Evolutionary conservation across 2,329 filamentous ascomycete species (phyloP).

Genomic region (Alternaria triticina): DNA sequence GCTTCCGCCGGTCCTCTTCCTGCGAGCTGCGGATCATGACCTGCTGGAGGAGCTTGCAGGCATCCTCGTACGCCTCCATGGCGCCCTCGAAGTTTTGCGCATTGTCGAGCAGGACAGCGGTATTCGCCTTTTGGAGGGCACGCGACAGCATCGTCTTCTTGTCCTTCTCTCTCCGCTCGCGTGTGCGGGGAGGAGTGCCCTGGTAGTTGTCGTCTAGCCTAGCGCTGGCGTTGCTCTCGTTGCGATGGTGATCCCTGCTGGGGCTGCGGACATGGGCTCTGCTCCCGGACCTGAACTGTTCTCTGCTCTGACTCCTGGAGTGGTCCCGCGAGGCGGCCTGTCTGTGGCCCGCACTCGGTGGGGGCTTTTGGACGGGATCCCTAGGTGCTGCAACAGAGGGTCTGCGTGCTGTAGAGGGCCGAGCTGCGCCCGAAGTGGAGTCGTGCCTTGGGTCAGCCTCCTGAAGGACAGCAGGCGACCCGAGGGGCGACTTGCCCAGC

Average conservation of each 20-base stretch:
- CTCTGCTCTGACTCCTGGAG: conserved; percentile 28
- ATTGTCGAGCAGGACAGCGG: conserved; percentile 93
- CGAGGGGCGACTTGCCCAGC: conserved; percentile 43
- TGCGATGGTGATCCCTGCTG: conserved; percentile 30
- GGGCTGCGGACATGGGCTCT: conserved; percentile 6
- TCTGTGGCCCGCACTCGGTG: conserved; percentile 28
- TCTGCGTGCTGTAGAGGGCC: conserved; percentile 30
- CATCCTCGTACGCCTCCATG: conserved; percentile 87
- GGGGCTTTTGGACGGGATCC: conserved; percentile 30
- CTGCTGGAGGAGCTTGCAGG: conserved; percentile 84
- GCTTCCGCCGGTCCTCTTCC: conserved; percentile 85
- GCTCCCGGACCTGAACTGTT: conserved; percentile 24
- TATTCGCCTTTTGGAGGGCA: conserved; percentile 93
- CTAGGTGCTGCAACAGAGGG: conserved; percentile 18
- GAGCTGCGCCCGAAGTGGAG: conserved; percentile 23
- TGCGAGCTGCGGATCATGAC: conserved; percentile 85
- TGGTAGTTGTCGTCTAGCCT: conserved; percentile 41
- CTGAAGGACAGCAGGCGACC: conserved; percentile 43
- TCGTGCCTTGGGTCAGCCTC: conserved; percentile 42
- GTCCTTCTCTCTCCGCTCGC: conserved; percentile 56
- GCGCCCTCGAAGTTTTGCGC: conserved; percentile 93
- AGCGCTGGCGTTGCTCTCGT: conserved; percentile 42
- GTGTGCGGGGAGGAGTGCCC: conserved; percentile 46
- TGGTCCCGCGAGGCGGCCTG: conserved; percentile 24
- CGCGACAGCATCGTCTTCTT: conserved; percentile 97